Base-by-base conservation (phyloP, 169 alveolate genomes). In the Toxoplasma gondii region DNA sequence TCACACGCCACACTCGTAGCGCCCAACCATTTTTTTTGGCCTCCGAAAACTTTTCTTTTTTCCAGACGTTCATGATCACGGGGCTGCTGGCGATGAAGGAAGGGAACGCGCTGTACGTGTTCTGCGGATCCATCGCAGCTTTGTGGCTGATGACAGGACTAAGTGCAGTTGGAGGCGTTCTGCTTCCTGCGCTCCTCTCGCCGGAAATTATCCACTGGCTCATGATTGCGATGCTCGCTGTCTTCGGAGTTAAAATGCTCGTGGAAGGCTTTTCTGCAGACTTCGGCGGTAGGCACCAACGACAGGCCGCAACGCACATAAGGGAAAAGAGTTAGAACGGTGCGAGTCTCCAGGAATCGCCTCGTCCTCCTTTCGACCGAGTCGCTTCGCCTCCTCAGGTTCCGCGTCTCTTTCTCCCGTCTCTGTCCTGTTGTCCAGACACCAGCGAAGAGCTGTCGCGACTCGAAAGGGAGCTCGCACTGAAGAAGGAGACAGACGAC, bases 81-180 rank as follows among this genome's bases (percentile, higher is more conserved):
- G 97, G 97, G 58, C 90, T 96, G 22, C 96, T 97, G 45, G 92
- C 98, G 69, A 93, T 95, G 96, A 96, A 95, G 84, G 54, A 58
- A 36, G n/a, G 54, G 45, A 54, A 27, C 54, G 54, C 80, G 43
- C 36, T 69, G 64, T 43, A 88, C 41, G 94, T 97, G 34, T 96
- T 97, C 67, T n/a, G 88, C 36, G 98, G 98, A 2, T 94, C 96
- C 31, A 81, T 95, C 70, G 54, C 92, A 41, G 97, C 97, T 7
- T 70, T 97, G 96, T 94, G 95, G 69, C 92, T 96, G 27, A 96
- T 97, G 98, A 96, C 97, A 82, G 88, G 74, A 12, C 74, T 93
- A 27, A 69, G 92, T 27, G 92, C 93, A 27, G 78, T 49, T 17
- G 88, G 91, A 0, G 95, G 95, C 19, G 69, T 29, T 41, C 78